A percentile compares a stretch with the other conserved stretches of the same genome.
These are phyloP conservation scores for Cryphonectria nitschkei DNA, from an alignment of 2,329 filamentous ascomycete genomes.

Conservation along the genomic window DNA sequence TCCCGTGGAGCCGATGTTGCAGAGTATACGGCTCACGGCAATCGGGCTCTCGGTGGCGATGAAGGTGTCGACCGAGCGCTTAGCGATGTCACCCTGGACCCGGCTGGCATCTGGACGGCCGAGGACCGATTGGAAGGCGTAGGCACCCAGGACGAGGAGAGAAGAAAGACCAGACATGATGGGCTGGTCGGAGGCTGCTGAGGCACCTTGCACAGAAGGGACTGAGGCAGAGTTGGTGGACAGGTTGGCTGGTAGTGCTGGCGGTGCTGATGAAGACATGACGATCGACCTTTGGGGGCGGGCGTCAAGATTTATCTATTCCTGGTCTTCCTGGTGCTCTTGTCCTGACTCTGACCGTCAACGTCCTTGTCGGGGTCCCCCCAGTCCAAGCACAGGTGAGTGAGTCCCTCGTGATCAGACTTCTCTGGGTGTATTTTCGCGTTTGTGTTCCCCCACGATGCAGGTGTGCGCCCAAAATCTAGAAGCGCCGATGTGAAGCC, in stretches of 20 bases:
- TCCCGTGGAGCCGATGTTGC: conserved; percentile 62
- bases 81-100: conserved; percentile 44
- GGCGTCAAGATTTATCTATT: conserved; percentile 17
- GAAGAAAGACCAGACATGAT: conserved; percentile 43
- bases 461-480: conserved; percentile 22
- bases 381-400: not conserved
- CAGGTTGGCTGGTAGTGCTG: conserved; percentile 14
- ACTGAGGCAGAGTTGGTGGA: conserved; percentile 15
- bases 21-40: conserved; percentile 56
- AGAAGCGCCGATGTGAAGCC: conserved; percentile 36
- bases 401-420: not conserved
- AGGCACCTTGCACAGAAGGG: not conserved
- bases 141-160: conserved; percentile 53
- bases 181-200: conserved; percentile 17
- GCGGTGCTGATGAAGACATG: conserved; percentile 11
- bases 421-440: not conserved
- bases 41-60: conserved; percentile 56
- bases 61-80: conserved; percentile 56
- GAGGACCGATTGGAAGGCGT: conserved; percentile 55
- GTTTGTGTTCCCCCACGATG: conserved; percentile 15
- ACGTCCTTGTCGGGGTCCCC: not conserved
- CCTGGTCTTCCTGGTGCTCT: not conserved
- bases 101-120: conserved; percentile 46
- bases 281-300: not conserved
- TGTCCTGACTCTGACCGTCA: not conserved